Evolutionary conservation across 768 basidiomycete species (phyloP).

Genomic region (Pulveroboletus ravenelii): DNA sequence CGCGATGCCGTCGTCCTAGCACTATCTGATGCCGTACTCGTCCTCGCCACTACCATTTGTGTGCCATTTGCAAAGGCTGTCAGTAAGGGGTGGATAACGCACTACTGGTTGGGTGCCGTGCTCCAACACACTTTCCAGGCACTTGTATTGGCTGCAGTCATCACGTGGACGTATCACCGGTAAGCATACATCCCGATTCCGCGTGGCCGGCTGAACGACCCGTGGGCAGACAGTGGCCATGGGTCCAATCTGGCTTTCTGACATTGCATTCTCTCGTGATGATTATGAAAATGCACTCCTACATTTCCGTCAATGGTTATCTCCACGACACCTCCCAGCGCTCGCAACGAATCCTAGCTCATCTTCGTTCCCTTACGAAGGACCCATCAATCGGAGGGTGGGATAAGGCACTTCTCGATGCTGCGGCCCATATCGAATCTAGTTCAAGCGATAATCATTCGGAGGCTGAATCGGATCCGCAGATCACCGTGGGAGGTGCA

Average conservation of each 20-base stretch:
- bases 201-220: neutral
- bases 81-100: constrained; percentile 73
- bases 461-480: constrained; percentile 3
- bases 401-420: constrained; percentile 54
- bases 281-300: constrained; percentile 97
- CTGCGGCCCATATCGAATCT: constrained; percentile 37
- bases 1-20: constrained; percentile 80
- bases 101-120: constrained; percentile 69
- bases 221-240: constrained; percentile 79
- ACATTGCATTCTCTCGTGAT: constrained; percentile 85
- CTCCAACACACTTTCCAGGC: constrained; percentile 84
- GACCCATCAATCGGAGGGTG: constrained; percentile 53
- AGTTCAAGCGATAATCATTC: constrained; percentile 19
- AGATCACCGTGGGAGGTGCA: constrained; percentile 42
- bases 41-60: constrained; percentile 67
- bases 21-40: constrained; percentile 77
- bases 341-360: constrained; percentile 38
- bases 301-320: constrained; percentile 83
- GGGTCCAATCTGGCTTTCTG: constrained; percentile 92
- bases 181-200: constrained; percentile 23
- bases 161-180: constrained; percentile 91
- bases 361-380: constrained; percentile 45
- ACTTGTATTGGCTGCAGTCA: constrained; percentile 59
- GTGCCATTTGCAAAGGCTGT: constrained; percentile 81
- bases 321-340: constrained; percentile 54